A percentile compares a stretch with the other conserved stretches of the same genome.
Conservation (phyloP, 306 rosid genomes). For the Quercus dentata region DNA sequence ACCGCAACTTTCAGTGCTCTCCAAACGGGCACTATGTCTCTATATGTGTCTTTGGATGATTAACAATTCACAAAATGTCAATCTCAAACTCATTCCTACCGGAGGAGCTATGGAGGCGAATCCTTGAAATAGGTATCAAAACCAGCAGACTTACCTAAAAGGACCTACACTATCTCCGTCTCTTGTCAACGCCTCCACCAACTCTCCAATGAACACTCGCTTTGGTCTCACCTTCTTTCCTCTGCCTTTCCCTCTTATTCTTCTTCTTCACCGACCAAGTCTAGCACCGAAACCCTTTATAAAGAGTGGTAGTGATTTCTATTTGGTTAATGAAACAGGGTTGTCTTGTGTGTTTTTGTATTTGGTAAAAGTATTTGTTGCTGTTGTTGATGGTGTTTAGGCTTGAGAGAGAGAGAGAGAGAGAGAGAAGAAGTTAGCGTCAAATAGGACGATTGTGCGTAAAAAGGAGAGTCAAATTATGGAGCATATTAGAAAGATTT, state of each 20-base stretch:
- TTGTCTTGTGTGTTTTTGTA: neutral
- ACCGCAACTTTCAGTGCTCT: too few species aligned
- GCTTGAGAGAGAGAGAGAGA: constrained; percentile 60
- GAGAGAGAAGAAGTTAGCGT: constrained; percentile 47
- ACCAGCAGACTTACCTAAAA: constrained; percentile 31
- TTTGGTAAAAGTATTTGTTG: neutral
- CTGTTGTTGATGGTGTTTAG: constrained; percentile 20
- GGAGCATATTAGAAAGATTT: constrained; percentile 55
- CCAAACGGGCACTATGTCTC: too few species aligned
- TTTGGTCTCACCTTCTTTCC: constrained; percentile 63
- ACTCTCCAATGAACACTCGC: constrained; percentile 47
- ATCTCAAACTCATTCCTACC: constrained; percentile 38
- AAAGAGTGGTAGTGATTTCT: constrained; percentile 30
- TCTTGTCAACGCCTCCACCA: constrained; percentile 53
- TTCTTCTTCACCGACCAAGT: neutral
- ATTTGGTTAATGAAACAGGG: neutral
- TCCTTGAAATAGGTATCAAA: constrained; percentile 53
- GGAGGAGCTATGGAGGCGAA: constrained; percentile 62
- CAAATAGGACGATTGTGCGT: constrained; percentile 47
- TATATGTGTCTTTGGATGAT: too few species aligned
- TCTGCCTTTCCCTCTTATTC: constrained; percentile 40
- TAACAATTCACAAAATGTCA: neutral
- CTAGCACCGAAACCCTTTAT: constrained; percentile 41
- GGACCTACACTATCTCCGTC: constrained; percentile 70
- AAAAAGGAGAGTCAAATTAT: constrained; percentile 69